Conservation (phyloP, 1,139 yeast genomes). For the Magnusiomyces tetraspermus region DNA sequence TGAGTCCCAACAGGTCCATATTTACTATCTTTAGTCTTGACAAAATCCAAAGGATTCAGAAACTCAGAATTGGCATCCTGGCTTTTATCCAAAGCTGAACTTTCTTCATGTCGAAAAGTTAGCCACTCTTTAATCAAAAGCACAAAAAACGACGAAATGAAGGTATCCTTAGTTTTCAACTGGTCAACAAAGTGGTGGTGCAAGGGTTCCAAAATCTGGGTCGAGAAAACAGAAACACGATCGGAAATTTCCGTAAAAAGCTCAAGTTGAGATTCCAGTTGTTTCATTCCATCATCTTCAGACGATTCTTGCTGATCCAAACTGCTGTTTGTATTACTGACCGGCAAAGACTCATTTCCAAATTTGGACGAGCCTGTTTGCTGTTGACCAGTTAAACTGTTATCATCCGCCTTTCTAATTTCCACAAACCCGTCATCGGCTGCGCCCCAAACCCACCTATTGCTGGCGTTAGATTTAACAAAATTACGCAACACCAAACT, state of each 20-base stretch:
- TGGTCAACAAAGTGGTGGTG: not conserved
- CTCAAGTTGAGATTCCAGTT: constrained; percentile 13
- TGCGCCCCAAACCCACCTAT: not conserved
- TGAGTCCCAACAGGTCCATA: too few relatives aligned
- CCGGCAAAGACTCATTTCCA: too few relatives aligned
- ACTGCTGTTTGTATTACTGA: too few relatives aligned
- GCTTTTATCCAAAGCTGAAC: constrained; percentile 45
- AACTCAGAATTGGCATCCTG: constrained; percentile 38
- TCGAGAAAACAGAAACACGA: constrained; percentile 40
- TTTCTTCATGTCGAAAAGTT: constrained; percentile 16
- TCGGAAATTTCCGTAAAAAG: constrained; percentile 43
- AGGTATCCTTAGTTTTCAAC: constrained; percentile 35
- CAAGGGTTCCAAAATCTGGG: constrained; percentile 33
- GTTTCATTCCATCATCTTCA: constrained; percentile 3
- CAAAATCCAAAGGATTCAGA: constrained; percentile 33
- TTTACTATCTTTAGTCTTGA: too few relatives aligned
- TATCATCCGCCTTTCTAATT: constrained; percentile 37
- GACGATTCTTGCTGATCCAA: not conserved
- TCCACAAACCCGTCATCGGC: not conserved
- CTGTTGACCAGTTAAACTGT: constrained; percentile 2
- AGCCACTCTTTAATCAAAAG: constrained; percentile 54
- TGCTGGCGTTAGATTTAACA: not conserved
- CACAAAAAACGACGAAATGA: constrained; percentile 44
- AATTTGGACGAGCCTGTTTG: too few relatives aligned
- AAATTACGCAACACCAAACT: not conserved